Percentiles rank a stretch among this genome's conserved stretches.
Conservation (phyloP, 1,139 yeast genomes). For the Protomyces pachydermus region DNA sequence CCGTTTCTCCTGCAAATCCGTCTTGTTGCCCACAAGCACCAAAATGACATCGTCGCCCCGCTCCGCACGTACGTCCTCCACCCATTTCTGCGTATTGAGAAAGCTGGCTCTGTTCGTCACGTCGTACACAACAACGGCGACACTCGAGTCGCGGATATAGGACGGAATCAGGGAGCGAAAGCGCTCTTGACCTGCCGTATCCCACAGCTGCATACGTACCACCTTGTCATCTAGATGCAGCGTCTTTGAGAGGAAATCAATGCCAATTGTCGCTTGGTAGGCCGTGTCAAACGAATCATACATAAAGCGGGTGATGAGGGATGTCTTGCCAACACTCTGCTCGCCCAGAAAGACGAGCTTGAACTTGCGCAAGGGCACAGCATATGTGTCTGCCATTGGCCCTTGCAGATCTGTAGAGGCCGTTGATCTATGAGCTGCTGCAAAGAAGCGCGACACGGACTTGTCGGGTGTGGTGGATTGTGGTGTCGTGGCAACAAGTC, state of each 20-base stretch:
- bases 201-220: conserved; percentile 79
- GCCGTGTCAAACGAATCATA: conserved; percentile 97
- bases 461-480: neutral
- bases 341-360: conserved; percentile 72
- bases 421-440: neutral
- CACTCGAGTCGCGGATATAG: conserved; percentile 92
- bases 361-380: conserved; percentile 43
- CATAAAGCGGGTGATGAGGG: conserved; percentile 92
- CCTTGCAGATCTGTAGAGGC: neutral
- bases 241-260: conserved; percentile 85
- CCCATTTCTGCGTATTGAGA: conserved; percentile 70
- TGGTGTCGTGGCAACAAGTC: neutral
- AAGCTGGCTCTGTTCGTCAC: conserved; percentile 78
- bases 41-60: conserved; percentile 65
- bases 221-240: conserved; percentile 75
- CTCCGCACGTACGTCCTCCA: conserved; percentile 74
- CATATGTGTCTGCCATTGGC: conserved; percentile 21
- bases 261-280: conserved; percentile 84
- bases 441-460: neutral
- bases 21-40: conserved; percentile 75
- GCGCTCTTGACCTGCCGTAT: conserved; percentile 97
- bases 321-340: conserved; percentile 75
- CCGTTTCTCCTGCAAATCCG: conserved; percentile 64
- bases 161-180: conserved; percentile 91
- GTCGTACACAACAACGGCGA: conserved; percentile 92